Base-by-base conservation (phyloP, 2,329 filamentous ascomycete genomes). In the Paramyrothecium roridum region DNA sequence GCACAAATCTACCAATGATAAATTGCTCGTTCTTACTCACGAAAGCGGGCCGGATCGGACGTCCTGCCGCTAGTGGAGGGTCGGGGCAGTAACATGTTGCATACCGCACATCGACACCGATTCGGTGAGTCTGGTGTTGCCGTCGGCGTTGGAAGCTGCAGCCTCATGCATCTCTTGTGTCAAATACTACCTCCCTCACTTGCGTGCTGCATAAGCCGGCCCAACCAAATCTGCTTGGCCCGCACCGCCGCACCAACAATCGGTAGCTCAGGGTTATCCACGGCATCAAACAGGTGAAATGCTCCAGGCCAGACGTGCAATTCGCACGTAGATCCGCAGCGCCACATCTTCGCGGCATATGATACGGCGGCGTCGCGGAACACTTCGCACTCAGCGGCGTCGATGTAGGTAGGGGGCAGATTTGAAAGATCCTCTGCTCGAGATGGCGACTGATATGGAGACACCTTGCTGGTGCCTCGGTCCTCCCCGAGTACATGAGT, bases 241-340 rank as follows among this genome's bases (percentile, higher is more conserved):
- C 26, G 26, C 4, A 30, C 26, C 26, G 26, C 26, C 34, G 52
- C 52, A 21, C 53, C 59, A 40, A 62, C 58, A 45, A 62, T 56
- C 2, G 60, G 53, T 12, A 59, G 53, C 12, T 51, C 8, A 3
- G 60, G 54, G 43, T 61, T 57, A 45, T 61, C 59, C 52, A 61
- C 55, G 2, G 51, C 56, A 23, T 63, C 59, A 33, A 60, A 60
- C 8, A 57, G 11, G 37, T 62, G 60, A 10, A 58, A 62, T 6
- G 56, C 58, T 22, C 61, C 60, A 1, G 61, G 61, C 61, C 58
- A 63, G 11, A 63, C 34, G 21, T 63, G 61, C 37, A 63, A 47
- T 51, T 63, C 61, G 22, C 57, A 61, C 3, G 60, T 59, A 4
- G 59, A 61, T 2, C 60, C 61, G 22, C 50, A 59, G 6, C 56